Base-by-base conservation (phyloP, 164 flowering plant genomes). In the Malania oleifera region DNA sequence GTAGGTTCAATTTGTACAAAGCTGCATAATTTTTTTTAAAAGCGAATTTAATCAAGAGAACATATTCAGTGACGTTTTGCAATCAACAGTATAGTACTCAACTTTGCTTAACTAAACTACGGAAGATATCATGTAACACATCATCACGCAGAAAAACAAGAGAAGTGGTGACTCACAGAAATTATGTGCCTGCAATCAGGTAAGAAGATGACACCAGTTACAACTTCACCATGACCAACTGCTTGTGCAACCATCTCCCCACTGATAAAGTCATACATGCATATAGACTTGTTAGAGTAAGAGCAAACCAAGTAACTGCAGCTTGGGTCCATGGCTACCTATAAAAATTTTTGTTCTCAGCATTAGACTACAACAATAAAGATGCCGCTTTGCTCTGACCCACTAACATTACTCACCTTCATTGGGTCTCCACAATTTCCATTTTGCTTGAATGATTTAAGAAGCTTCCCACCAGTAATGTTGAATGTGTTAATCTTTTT, bases 131-230 rank as follows among this genome's bases (percentile, higher is more conserved):
- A 2, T 20, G 8, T 17, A 7, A 17, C 46, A 43, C 17, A 43
- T 17, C 20, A 17, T 43, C 8, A 43, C 19, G n/a, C 17, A 43
- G 46, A 17, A 53, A 73, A 22, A 13, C 48, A 43, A 60, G 29
- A 23, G 26, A 14, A 49, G 15, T 5, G 18, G 59, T 28, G 41
- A 75, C 91, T 78, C 62, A 84, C 95, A 53, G 89, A 82, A 62
- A 81, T 72, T 10, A 87, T 68, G 70, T 83, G 91, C 76, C 72
- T 75, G 82, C 81, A 83, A 67, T 83, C 86, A 19, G 91, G 81
- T 74, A 84, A 70, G 74, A 87, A 87, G 59, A 76, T 71, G 39
- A 85, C 57, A 22, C 91, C 84, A 38, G 85, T 84, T 48, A 83
- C 66, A 23, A 78, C 83, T 74, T 83, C 87, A 56, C 83, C 70